These are phyloP conservation scores for Arachnomyces sp. DNA, from an alignment of 2,329 filamentous ascomycete species.

Conservation along the genomic window DNA sequence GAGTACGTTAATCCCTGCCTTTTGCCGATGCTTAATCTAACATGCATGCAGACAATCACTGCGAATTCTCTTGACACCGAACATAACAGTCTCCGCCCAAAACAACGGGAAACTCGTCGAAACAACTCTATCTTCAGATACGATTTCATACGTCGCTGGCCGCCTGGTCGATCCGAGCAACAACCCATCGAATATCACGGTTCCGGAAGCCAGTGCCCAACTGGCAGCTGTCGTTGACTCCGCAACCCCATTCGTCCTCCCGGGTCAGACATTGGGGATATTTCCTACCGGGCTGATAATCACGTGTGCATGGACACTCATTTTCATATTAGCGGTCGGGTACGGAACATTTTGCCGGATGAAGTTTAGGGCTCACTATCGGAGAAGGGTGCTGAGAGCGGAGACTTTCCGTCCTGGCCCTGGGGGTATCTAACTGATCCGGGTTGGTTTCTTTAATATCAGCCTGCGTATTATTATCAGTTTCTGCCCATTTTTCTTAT, in stretches of 20 bases:
- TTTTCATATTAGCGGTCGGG: slow-evolving; percentile 25
- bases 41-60: slow-evolving; percentile 16
- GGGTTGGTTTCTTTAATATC: no score
- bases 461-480: no score
- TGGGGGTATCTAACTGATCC: no score
- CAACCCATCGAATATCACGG: slow-evolving; percentile 18
- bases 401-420: slow-evolving; percentile 1
- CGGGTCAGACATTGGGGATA: slow-evolving; percentile 24
- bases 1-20: slow-evolving; percentile 14
- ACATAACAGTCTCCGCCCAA: slow-evolving; percentile 21
- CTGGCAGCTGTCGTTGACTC: slow-evolving; percentile 16
- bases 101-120: slow-evolving; percentile 11
- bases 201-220: slow-evolving; percentile 15
- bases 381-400: slow-evolving; percentile 15
- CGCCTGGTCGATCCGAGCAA: slow-evolving; percentile 17
- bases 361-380: slow-evolving; percentile 25
- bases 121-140: slow-evolving; percentile 25
- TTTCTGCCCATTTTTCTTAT: no score
- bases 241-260: slow-evolving; percentile 22
- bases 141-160: slow-evolving; percentile 30
- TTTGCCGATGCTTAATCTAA: neutral
- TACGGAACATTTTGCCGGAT: slow-evolving; percentile 26
- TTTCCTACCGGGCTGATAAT: slow-evolving; percentile 26
- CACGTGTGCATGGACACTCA: slow-evolving; percentile 23
- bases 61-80: slow-evolving; percentile 25